Evolutionary conservation across 768 basidiomycete species (phyloP).

Genomic region (Flagelloscypha sp.): DNA sequence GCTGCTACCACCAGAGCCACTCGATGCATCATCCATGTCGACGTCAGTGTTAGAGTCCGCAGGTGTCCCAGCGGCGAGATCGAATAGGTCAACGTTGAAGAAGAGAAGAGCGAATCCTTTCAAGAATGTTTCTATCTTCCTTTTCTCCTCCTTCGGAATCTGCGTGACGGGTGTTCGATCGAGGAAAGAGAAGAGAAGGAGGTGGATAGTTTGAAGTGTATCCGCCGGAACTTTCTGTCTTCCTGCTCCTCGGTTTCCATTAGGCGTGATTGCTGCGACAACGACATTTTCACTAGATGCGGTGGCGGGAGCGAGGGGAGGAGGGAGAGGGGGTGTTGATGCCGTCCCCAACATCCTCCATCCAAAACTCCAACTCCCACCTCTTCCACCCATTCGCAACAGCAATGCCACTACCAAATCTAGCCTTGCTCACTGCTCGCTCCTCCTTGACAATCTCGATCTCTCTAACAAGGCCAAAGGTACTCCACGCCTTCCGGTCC

Average conservation of each 20-base stretch:
- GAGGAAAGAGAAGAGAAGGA: slow-evolving; percentile 85
- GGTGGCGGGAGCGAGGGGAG: too few species aligned
- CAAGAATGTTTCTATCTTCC: slow-evolving; percentile 75
- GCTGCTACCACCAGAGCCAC: slow-evolving; percentile 31
- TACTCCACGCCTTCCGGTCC: slow-evolving; percentile 79
- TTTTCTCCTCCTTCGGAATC: slow-evolving; percentile 62
- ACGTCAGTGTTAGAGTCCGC: slow-evolving; percentile 25
- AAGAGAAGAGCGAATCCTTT: slow-evolving; percentile 70
- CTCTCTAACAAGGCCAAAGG: slow-evolving; percentile 73
- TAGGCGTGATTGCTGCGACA: too few species aligned
- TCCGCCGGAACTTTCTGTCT: too few species aligned
- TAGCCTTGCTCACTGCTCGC: slow-evolving; percentile 66
- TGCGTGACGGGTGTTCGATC: slow-evolving; percentile 82
- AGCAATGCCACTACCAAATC: slow-evolving; percentile 52
- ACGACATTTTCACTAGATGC: slow-evolving; percentile 80
- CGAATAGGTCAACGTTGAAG: slow-evolving; percentile 72
- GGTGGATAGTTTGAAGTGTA: too few species aligned
- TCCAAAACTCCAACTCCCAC: slow-evolving; percentile 72
- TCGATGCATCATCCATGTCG: slow-evolving; percentile 25
- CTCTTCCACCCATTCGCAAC: slow-evolving; percentile 53
- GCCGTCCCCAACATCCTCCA: slow-evolving; percentile 68
- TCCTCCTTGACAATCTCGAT: slow-evolving; percentile 81
- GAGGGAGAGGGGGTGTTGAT: too few species aligned
- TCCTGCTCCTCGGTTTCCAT: too few species aligned
- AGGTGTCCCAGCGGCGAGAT: slow-evolving; percentile 55